These are phyloP conservation scores for Colletotrichum destructivum DNA, from an alignment of 2,329 filamentous ascomycete species.

Conservation along the genomic window DNA sequence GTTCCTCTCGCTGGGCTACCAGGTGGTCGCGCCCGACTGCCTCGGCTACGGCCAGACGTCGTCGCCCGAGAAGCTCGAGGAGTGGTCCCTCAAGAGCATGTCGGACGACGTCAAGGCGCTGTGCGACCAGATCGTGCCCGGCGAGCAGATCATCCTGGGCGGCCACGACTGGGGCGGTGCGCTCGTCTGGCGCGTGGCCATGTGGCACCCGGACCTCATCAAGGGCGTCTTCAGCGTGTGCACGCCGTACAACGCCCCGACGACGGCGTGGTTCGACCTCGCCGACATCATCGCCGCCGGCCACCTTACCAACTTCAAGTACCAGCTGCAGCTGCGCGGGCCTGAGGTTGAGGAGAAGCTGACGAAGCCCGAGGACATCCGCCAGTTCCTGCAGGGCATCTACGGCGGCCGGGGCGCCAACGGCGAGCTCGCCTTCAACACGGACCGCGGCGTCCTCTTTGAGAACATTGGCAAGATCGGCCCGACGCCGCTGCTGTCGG, in stretches of 20 bases:
- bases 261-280: constrained; percentile 66
- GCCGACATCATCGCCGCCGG: constrained; percentile 71
- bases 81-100: constrained; percentile 75
- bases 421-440: constrained; percentile 71
- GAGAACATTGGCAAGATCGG: constrained; percentile 73
- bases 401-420: constrained; percentile 76
- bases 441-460: constrained; percentile 74
- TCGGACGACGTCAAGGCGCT: constrained; percentile 83
- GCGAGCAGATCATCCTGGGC: constrained; percentile 79
- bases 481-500: constrained; percentile 71
- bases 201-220: constrained; percentile 81
- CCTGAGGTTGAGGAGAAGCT: constrained; percentile 74
- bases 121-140: constrained; percentile 66
- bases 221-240: constrained; percentile 84
- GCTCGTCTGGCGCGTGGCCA: constrained; percentile 80
- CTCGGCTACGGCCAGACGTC: constrained; percentile 87
- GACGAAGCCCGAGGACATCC: constrained; percentile 73
- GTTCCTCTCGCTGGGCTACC: constrained; percentile 79
- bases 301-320: constrained; percentile 78
- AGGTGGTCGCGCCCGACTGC: constrained; percentile 88
- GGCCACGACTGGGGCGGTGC: constrained; percentile 95
- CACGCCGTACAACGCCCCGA: constrained; percentile 78
- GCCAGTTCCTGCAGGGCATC: constrained; percentile 78
- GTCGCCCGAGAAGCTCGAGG: constrained; percentile 72
- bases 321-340: constrained; percentile 86